These are phyloP conservation scores for Russula brevipes DNA, from an alignment of 768 basidiomycete genomes.

Conservation along the genomic window DNA sequence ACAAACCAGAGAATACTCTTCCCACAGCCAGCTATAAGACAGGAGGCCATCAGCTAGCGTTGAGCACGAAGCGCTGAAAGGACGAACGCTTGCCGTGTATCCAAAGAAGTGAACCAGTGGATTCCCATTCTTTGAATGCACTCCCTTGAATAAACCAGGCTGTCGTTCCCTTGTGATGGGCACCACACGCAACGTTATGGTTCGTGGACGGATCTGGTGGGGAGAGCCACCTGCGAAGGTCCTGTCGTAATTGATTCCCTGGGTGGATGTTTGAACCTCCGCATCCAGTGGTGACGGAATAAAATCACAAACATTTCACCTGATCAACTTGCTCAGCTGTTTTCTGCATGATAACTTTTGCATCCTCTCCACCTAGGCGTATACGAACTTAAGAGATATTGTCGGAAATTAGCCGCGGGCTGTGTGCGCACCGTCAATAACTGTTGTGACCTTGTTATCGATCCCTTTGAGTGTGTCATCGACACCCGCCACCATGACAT, in stretches of 20 bases:
- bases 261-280: not conserved
- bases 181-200: not conserved
- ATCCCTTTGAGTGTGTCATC: not conserved
- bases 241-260: not conserved
- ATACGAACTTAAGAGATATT: not conserved
- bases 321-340: not conserved
- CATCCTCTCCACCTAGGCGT: not conserved
- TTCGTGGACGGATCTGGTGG: conserved; percentile 8
- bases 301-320: not conserved
- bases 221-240: not conserved
- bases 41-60: not conserved
- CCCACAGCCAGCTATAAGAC: not conserved
- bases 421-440: not conserved
- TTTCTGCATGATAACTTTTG: not conserved
- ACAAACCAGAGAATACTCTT: conserved; percentile 10
- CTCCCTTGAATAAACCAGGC: not conserved
- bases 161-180: not conserved
- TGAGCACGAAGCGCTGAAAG: no score
- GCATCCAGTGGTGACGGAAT: no score
- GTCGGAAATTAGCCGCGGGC: no score
- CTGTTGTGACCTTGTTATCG: not conserved
- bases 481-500: not conserved
- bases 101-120: not conserved
- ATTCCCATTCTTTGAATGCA: not conserved
- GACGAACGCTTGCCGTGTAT: conserved; percentile 10